These are phyloP conservation scores for Aegilops longissima DNA, from an alignment of 176 grass and related monocot species.

Conservation along the genomic window DNA sequence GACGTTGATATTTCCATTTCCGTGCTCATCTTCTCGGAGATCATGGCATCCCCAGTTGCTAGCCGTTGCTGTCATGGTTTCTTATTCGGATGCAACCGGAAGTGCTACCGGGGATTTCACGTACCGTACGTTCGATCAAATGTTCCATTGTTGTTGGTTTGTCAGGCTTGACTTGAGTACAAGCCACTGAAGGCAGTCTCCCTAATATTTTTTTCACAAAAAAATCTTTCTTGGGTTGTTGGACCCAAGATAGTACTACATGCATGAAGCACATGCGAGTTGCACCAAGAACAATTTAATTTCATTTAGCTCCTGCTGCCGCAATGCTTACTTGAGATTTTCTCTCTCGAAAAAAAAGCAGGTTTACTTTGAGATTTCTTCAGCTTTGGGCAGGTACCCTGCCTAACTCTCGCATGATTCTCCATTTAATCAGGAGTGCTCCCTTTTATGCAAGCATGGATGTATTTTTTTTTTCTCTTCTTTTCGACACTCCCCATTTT, in stretches of 20 bases:
- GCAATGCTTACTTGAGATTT: conserved; percentile 4
- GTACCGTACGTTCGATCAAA: not conserved
- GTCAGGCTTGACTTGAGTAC: not conserved
- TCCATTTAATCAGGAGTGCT: not conserved
- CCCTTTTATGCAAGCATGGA: not conserved
- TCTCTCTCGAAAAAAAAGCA: too few relatives aligned
- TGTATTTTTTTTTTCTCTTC: not conserved
- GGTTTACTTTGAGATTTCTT: not conserved
- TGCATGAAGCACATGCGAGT: not conserved
- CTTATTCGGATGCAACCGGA: not conserved
- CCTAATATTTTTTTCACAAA: not conserved
- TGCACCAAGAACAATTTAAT: not conserved
- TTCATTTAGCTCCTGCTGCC: not conserved
- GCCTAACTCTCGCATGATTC: not conserved
- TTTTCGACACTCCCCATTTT: not conserved
- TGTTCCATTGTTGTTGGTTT: not conserved
- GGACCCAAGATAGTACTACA: not conserved
- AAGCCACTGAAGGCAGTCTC: not conserved
- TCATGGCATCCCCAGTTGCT: not conserved
- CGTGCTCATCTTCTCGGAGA: not conserved
- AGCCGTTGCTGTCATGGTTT: not conserved
- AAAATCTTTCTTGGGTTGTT: not conserved
- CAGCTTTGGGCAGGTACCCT: not conserved
- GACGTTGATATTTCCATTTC: too few relatives aligned
- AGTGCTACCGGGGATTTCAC: conserved; percentile 2